Evolutionary conservation across 441 rosid species (phyloP).

Genomic region (Rhodomyrtus psidioides): DNA sequence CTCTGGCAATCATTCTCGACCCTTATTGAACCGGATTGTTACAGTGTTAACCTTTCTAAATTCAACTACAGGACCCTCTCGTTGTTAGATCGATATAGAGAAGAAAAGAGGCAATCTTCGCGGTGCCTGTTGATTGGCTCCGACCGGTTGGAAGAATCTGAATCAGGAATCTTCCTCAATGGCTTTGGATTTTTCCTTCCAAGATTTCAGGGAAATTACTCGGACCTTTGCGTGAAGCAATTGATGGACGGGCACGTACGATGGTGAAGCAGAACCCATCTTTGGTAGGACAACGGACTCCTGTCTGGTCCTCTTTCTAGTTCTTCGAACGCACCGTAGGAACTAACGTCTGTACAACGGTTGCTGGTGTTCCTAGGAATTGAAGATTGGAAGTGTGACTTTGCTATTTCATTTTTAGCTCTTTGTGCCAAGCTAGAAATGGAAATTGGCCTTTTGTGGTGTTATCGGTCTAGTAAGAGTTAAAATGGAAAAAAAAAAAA

Average conservation of each 20-base stretch:
- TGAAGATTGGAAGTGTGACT: not conserved
- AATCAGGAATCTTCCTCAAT: not conserved
- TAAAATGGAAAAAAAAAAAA: not conserved
- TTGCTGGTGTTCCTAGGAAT: not conserved
- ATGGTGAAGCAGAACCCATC: not conserved
- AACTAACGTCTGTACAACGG: not conserved
- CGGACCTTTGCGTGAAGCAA: not conserved
- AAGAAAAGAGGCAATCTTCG: not conserved
- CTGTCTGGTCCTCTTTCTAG: not conserved
- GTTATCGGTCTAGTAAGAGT: not conserved
- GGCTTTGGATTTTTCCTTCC: not conserved
- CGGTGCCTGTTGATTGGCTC: not conserved
- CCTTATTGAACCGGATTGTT: too few relatives aligned
- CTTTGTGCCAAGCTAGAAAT: not conserved
- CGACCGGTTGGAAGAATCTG: not conserved
- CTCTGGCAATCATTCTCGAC: too few relatives aligned
- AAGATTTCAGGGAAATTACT: not conserved
- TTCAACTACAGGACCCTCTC: not conserved
- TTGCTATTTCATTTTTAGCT: not conserved
- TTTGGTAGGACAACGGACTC: not conserved
- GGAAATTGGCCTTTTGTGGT: not conserved
- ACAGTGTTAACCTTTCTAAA: not conserved
- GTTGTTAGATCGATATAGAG: not conserved
- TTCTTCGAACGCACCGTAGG: not conserved
- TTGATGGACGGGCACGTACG: not conserved